Evolutionary conservation across 768 basidiomycete species (phyloP).

Genomic region (Macrolepiota fuliginosa): DNA sequence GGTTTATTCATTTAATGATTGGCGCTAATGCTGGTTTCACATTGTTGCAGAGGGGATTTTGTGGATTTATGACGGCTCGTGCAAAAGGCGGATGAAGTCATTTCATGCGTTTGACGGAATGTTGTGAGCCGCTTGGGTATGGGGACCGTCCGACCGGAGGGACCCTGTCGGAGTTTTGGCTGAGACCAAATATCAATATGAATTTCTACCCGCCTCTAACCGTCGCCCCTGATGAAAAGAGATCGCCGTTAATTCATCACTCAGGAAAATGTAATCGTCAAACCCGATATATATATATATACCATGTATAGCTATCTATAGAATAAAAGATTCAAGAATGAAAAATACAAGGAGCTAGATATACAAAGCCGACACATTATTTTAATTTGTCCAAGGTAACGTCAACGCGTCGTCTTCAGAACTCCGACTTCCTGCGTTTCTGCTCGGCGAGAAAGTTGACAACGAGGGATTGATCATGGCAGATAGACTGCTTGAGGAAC

Average conservation of each 20-base stretch:
- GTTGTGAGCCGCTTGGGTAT: too few species aligned
- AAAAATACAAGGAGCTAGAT: not conserved
- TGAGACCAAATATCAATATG: not conserved
- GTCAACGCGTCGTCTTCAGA: not conserved
- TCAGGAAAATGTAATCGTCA: not conserved
- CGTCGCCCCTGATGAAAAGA: not conserved
- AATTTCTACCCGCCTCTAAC: not conserved
- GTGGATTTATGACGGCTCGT: not conserved
- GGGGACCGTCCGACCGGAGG: too few species aligned
- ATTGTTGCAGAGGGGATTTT: not conserved
- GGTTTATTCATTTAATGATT: not conserved
- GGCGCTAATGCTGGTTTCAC: not conserved
- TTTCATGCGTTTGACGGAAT: too few species aligned
- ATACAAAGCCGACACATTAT: not conserved
- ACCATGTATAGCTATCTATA: not conserved
- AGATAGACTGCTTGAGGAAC: conserved; percentile 6
- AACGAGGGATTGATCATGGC: conserved; percentile 9
- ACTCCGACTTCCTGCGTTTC: not conserved
- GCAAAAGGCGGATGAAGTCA: not conserved
- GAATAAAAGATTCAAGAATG: not conserved
- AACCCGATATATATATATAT: not conserved
- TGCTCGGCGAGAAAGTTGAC: not conserved
- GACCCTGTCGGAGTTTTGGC: too few species aligned
- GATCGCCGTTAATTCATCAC: not conserved
- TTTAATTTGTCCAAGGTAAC: not conserved